Evolutionary conservation across 2,329 filamentous ascomycete species (phyloP), one percentile per base, ranked within the genome.

Genomic region (Fusarium sacchari): DNA sequence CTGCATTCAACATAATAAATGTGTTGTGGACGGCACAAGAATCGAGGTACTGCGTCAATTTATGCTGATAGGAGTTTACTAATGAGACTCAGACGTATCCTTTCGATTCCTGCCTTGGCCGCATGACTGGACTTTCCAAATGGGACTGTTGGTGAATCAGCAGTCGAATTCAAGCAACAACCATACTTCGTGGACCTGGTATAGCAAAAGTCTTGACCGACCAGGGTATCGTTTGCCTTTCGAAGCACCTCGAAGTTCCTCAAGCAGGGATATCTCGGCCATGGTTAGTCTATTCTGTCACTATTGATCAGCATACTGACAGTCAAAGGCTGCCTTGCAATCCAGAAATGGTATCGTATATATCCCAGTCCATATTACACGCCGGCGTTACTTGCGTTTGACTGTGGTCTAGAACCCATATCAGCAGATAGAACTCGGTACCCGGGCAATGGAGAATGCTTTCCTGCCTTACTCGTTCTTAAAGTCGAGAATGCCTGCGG

Each of bases 331-430:
- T 17, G 92, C 88, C 3, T 90, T 77, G 91, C 87, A 52, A 84
- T 85, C 2, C 92, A 0, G 92, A 94, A 91, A 94, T 79, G 92
- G 92, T 5, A 80, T 94, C 46, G 94, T 32, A 94, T 78, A 91
- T 89, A 13, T 86, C 0, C 85, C 87, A 3, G 86, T 88, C 3
- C 86, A 87, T 24, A 24, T 34, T 11, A 6, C 12, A 34, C 6
- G 8, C 8, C 7, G 4, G 6, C 11, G 12, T 15, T 24, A 7
- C 10, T 11, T 11, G 30, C 12, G n/a, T 5, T 24, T 20, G 12
- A 34, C 13, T 24, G 8, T 50, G 22, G n/a, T 14, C 24, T 17
- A 15, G 17, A 24, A 4, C 17, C 20, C n/a, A 7, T 9, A 6
- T n/a, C 28, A 30, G 15, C 30, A 34, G 11, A 11, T 17, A 24